Evolutionary conservation across 768 basidiomycete species (phyloP).

Genomic region (Mycena indigotica): DNA sequence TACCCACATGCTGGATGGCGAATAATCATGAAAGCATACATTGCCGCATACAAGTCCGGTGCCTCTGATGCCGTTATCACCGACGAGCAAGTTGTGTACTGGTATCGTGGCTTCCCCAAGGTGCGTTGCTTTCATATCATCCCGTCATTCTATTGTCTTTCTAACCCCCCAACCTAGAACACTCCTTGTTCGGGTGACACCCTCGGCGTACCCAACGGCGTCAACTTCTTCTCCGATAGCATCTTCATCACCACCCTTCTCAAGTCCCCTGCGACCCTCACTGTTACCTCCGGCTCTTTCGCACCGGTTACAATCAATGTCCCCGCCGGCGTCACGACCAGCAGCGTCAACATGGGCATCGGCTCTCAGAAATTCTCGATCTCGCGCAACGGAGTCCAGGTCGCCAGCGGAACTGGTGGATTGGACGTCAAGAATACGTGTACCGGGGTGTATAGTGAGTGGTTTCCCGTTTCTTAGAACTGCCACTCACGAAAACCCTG

Average conservation of each 20-base stretch:
- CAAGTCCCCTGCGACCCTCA: conserved; percentile 4
- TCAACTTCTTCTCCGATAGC: conserved; percentile 6
- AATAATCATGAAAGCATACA: conserved; percentile 22
- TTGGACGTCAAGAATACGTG: conserved; percentile 7
- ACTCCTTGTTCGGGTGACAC: conserved; percentile 7
- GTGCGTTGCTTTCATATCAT: neutral
- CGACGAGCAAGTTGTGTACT: conserved; percentile 24
- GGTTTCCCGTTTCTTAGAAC: neutral
- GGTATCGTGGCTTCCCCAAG: conserved; percentile 24
- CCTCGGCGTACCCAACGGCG: conserved; percentile 10
- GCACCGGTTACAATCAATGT: conserved; percentile 8
- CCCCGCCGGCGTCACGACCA: neutral
- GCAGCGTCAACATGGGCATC: neutral
- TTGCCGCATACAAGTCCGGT: conserved; percentile 22
- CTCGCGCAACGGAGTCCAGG: conserved; percentile 4
- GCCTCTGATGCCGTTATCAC: conserved; percentile 12
- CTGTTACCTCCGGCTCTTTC: conserved; percentile 9
- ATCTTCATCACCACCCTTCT: conserved; percentile 14
- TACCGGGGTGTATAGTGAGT: conserved; percentile 7
- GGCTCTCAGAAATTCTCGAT: neutral
- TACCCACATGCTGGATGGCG: conserved; percentile 23
- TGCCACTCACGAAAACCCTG: neutral
- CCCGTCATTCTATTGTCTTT: neutral
- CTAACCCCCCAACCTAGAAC: neutral
- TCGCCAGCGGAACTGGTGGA: neutral